Percentiles rank a stretch among this genome's conserved stretches.
Evolutionary conservation across 2,329 filamentous ascomycete species (phyloP).

Genomic region (Aureobasidium sp.): DNA sequence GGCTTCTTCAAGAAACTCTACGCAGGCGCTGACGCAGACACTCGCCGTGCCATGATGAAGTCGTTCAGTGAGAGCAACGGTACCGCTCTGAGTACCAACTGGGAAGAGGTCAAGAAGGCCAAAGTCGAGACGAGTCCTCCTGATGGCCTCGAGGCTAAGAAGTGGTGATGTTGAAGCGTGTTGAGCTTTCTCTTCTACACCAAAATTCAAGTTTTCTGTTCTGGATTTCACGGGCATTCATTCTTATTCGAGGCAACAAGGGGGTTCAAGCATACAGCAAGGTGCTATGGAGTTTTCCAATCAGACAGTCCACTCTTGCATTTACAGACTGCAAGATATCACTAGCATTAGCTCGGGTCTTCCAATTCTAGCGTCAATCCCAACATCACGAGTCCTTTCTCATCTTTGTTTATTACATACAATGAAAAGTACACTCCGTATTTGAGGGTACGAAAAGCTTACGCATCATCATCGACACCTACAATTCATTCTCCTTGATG

Average conservation of each 20-base stretch:
- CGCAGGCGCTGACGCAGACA: conserved; percentile 66
- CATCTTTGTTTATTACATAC: no score
- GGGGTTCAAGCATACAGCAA: not conserved
- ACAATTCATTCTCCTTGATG: no score
- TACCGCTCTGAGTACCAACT: conserved; percentile 85
- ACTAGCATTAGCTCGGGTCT: no score
- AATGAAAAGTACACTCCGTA: no score
- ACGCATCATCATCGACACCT: no score
- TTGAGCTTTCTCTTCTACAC: no score
- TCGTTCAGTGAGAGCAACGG: conserved; percentile 91
- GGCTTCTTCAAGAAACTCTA: conserved; percentile 88
- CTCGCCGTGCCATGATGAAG: conserved; percentile 93
- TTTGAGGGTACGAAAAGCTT: no score
- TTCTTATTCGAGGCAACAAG: not conserved
- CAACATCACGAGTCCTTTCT: no score
- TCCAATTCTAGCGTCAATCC: no score
- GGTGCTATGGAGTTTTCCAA: not conserved
- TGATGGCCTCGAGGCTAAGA: conserved; percentile 68
- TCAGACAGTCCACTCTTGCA: no score
- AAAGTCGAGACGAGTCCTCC: conserved; percentile 67
- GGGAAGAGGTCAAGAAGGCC: conserved; percentile 67
- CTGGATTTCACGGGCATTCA: not conserved
- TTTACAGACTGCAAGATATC: no score
- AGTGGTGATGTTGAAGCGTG: conserved; percentile 41
- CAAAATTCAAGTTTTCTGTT: no score